Evolutionary conservation across 75 land plant species (phyloP), one percentile per base, ranked within the genome.

Genomic region (Isoetes taiwanensis): DNA sequence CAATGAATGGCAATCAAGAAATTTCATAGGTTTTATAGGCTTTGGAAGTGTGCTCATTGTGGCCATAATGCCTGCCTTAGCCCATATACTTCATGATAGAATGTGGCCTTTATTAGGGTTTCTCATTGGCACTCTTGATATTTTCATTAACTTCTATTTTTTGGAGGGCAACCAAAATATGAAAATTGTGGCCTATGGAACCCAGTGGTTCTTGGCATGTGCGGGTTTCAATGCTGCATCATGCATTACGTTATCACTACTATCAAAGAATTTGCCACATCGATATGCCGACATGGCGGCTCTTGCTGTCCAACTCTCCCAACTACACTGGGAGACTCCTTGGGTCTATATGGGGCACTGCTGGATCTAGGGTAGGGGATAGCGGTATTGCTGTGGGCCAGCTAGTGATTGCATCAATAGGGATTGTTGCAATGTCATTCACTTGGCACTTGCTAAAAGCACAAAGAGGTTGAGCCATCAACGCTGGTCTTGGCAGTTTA

Each of bases 301-400:
- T 46, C 4, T 46, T 6, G 50, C 50, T n/a, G 16, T 46, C 25
- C 50, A 46, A 46, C 50, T 46, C 19, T 46, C 50, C n/a, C n/a
- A n/a, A 46, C 16, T 46, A 46, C 16, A 8, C 5, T n/a, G 50
- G 50, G 5, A 6, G 50, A 23, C 19, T 46, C 12, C 6, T 46
- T 19, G 50, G 50, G 16, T 19, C 50, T 5, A 46, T 19, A n/a
- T n/a, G n/a, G n/a, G n/a, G 50, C n/a, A 46, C 50, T 4, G 50
- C 50, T 8, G 50, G 12, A 19, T 6, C 5, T 46, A n/a, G n/a
- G n/a, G n/a, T n/a, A 19, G 50, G 50, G 23, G 50, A 46, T 23
- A 16, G 6, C 25, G 50, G 50, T 6, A 23, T 46, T 6, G 50
- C 50, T 6, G 25, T 46, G 16, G 50, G 50, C 19, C 50, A 46